Conservation (phyloP, 169 alveolate genomes). For the Eimeria praecox region DNA sequence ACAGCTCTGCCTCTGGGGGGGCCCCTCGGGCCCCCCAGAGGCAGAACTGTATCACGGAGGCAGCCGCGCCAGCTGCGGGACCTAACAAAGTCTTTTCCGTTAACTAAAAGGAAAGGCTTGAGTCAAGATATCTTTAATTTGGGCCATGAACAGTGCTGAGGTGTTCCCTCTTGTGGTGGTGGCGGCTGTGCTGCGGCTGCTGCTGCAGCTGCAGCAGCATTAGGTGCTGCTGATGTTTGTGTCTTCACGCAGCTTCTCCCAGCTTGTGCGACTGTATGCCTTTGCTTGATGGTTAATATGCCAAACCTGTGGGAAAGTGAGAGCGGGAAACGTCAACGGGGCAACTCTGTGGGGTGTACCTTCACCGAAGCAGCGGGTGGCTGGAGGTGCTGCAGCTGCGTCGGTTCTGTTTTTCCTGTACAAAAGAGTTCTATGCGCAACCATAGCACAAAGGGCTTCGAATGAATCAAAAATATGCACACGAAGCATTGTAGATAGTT, state of each 20-base stretch:
- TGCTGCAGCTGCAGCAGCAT: constrained; percentile 47
- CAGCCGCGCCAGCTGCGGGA: constrained; percentile 54
- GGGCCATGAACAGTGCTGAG: constrained; percentile 6
- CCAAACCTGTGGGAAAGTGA: neutral
- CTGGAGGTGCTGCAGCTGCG: constrained; percentile 34
- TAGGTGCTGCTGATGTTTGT: constrained; percentile 55
- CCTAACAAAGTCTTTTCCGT: neutral
- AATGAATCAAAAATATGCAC: neutral
- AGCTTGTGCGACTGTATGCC: constrained; percentile 29
- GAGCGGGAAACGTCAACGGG: neutral
- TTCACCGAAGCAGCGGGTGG: neutral
- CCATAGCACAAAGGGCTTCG: neutral
- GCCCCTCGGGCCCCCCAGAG: constrained; percentile 73
- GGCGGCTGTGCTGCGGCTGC: constrained; percentile 56
- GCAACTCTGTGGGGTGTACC: constrained; percentile 33
- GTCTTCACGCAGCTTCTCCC: constrained; percentile 39
- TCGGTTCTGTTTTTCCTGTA: neutral
- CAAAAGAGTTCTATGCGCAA: neutral
- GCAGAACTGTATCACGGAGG: constrained; percentile 25
- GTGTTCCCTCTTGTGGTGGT: constrained; percentile 8
- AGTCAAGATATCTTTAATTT: neutral
- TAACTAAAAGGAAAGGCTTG: neutral
- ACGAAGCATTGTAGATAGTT: neutral
- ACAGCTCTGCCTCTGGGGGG: constrained; percentile 66
- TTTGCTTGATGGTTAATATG: neutral